Conservation (phyloP, 2,329 filamentous ascomycete genomes). For the Chalaropsis ovoidea region DNA sequence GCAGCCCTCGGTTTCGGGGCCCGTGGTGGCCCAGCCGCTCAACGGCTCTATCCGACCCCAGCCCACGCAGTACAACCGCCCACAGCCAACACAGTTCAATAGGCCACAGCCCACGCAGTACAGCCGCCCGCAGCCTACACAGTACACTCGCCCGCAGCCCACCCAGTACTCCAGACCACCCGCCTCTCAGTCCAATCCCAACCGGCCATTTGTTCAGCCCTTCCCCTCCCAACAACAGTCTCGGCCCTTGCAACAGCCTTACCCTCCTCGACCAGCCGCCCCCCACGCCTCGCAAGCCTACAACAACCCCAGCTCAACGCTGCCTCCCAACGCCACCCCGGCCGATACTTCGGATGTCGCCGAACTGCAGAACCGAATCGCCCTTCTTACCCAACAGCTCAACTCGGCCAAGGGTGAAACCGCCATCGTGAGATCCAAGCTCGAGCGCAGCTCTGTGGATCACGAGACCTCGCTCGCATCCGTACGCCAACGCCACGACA, state of each 20-base stretch:
- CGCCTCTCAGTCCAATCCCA: slow-evolving; percentile 2
- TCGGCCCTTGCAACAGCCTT: background rate
- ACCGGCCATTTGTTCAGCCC: slow-evolving; percentile 18
- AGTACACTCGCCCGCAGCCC: background rate
- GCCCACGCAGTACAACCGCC: slow-evolving; percentile 30
- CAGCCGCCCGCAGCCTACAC: slow-evolving; percentile 5
- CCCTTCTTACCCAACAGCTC: slow-evolving; percentile 35
- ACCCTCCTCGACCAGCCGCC: background rate
- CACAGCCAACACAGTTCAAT: slow-evolving; percentile 37
- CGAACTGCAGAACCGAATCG: background rate
- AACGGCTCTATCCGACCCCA: slow-evolving; percentile 27
- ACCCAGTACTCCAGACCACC: background rate
- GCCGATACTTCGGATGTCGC: background rate
- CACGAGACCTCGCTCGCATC: slow-evolving; percentile 55
- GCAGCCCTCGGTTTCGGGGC: slow-evolving; percentile 23
- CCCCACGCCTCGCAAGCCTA: background rate
- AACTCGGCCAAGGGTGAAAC: slow-evolving; percentile 59
- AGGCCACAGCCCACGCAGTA: slow-evolving; percentile 28
- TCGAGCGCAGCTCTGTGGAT: slow-evolving; percentile 50
- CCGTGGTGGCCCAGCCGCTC: slow-evolving; percentile 7
- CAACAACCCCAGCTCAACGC: background rate
- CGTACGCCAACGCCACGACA: slow-evolving; percentile 52
- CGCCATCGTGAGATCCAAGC: slow-evolving; percentile 62
- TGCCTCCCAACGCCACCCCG: background rate
- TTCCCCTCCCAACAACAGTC: slow-evolving; percentile 1